Conservation (phyloP, 2,329 filamentous ascomycete genomes). For the Diaporthe sp. region DNA sequence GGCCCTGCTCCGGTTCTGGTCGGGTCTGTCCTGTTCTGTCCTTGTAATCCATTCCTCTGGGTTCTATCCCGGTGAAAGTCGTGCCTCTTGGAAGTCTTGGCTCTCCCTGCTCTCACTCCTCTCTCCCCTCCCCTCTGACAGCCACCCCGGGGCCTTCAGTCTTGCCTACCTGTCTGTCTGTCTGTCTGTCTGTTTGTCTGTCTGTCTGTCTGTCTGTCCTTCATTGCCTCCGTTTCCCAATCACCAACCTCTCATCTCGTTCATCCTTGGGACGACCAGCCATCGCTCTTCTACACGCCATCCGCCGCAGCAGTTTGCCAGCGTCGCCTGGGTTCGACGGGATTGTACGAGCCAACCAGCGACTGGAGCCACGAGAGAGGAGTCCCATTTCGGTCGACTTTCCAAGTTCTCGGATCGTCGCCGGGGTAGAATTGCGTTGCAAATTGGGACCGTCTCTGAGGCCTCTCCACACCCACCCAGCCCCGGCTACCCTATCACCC, state of each 20-base stretch:
- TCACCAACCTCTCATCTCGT: constrained; percentile 20
- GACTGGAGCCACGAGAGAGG: constrained; percentile 24
- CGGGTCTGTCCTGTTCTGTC: constrained; percentile 9
- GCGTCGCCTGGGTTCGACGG: neutral
- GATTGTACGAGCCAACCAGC: constrained; percentile 7
- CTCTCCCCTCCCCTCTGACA: neutral
- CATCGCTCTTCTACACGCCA: neutral
- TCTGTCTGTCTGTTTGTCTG: too few species aligned
- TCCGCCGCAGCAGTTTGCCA: neutral
- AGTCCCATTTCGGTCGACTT: constrained; percentile 28
- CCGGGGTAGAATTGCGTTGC: constrained; percentile 29
- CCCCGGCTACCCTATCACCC: constrained; percentile 25
- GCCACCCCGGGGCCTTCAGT: neutral
- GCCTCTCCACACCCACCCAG: constrained; percentile 27
- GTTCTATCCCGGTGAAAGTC: constrained; percentile 17
- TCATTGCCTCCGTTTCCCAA: constrained; percentile 22
- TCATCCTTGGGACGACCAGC: constrained; percentile 10
- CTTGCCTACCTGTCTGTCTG: neutral
- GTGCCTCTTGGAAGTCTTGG: constrained; percentile 12
- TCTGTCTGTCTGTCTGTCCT: neutral
- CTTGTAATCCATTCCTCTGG: constrained; percentile 6
- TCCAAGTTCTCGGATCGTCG: constrained; percentile 29
- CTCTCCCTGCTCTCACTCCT: constrained; percentile 7
- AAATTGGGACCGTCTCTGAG: constrained; percentile 30
- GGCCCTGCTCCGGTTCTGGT: constrained; percentile 1